Base-by-base conservation (phyloP, 2,329 filamentous ascomycete species). In the Calonectria ilicicola region DNA sequence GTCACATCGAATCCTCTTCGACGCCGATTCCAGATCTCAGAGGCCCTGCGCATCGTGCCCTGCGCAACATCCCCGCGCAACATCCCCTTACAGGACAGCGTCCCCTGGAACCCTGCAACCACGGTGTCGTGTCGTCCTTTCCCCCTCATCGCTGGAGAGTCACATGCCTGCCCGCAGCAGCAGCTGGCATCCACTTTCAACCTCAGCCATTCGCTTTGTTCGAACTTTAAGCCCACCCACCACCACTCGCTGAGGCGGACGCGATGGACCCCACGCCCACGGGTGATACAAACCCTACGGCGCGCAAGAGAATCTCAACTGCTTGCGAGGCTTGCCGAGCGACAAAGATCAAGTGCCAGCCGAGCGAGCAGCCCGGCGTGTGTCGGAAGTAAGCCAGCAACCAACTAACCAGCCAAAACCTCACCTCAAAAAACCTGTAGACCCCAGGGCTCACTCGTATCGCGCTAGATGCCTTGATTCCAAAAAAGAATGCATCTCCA, bases 241-340 rank as follows among this genome's bases (percentile, higher is more conserved):
- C 32, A 35, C 32, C 32, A 35, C 32, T 5, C 29, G 29, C 29
- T 14, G 32, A 35, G n/a, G 78, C 77, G 74, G 70, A 71, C 35
- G 51, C 70, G 40, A 71, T 71, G 32, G 35, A 44, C 15, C 17
- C 38, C 10, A 74, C 74, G 14, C 67, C 76, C 3, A n/a, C 65
- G 44, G 58, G 27, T n/a, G 68, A 75, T 21, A 32, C 71, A 49
- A 73, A 62, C 49, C 49, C 70, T 26, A 47, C 65, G 2, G 67
- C 40, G 17, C 78, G 78, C 29, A 81, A 82, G 73, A 78, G 81
- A 47, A 62, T 80, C 19, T 78, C 78, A 21, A 84, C 90, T 82
- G 84, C 89, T 23, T 91, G 89, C 69, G 89, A 91, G 79, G 87
- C 88, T 2, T 91, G 89, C 74, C 83, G 89, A 67, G 83, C 82